Evolutionary conservation across 192 early-diverging fungal genomes (phyloP), one percentile per base, ranked within the genome.

Genomic region (Allomyces arbusculus): DNA sequence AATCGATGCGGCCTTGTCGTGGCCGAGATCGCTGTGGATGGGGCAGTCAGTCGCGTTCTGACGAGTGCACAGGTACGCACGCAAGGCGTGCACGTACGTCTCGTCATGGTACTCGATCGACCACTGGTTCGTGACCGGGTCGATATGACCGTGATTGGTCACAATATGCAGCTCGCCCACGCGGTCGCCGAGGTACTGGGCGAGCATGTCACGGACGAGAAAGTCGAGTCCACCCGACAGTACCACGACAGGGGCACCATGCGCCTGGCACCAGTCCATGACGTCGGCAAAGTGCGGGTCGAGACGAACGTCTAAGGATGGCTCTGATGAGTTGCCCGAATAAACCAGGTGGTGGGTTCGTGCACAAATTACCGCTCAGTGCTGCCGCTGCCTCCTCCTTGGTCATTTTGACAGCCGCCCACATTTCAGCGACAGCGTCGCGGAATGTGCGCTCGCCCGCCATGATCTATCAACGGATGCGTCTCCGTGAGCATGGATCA

Each of bases 1-100:
- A 14, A 82, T 69, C 10, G 75, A 67, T 28, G 69, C 44, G 23
- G 65, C 44, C 61, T 58, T 58, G 50, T 58, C 50, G 50, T 58
- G 50, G 20, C 50, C 50, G 8, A 40, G 33, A 8, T 40, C 33
- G 8, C 33, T 40, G 33, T 40, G 33, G 33, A 40, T 40, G 33
- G 33, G 33, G 7, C 33, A 8, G 33, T 40, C 33, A 40, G 7
- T 3, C 7, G 33, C 33, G 33, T 3, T 40, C 33, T 0, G 33
- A 8, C 2, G 7, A 8, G 33, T 40, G 4, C 7, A 40, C 7
- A 40, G 7, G 33, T 0, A 8, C 2, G 33, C 33, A 8, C 7
- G 7, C 4, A 40, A 8, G 7, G 7, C 33, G 33, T 4, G 33
- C 3, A 40, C 33, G 7, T 8, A 40, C 33, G 33, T 7, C 0